These are phyloP conservation scores for Penicillium paradoxum DNA, from an alignment of 495 filamentous ascomycete species.

Conservation along the genomic window DNA sequence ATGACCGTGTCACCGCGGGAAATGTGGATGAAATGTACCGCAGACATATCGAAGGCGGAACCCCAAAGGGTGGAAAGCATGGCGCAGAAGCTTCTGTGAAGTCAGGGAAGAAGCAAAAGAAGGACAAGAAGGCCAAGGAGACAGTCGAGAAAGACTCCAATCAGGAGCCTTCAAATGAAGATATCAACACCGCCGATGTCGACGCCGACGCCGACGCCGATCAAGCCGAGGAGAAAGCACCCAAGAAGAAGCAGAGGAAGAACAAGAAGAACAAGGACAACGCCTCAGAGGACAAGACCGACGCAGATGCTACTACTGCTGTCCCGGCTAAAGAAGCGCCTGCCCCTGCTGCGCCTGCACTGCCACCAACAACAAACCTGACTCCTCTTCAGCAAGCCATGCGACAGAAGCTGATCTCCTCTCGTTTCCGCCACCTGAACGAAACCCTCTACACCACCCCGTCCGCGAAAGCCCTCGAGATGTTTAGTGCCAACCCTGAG, in stretches of 20 bases:
- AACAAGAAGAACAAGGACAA: constrained; percentile 33
- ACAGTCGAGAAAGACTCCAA: constrained; percentile 14
- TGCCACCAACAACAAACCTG: constrained; percentile 49
- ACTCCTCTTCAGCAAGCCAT: constrained; percentile 91
- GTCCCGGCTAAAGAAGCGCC: constrained; percentile 19
- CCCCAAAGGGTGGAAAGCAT: constrained; percentile 17
- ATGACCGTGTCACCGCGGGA: constrained; percentile 55
- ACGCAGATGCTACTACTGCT: constrained; percentile 9
- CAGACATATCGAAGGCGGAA: constrained; percentile 63
- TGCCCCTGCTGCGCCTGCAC: constrained; percentile 26
- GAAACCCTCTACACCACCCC: constrained; percentile 91
- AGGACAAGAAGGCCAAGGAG: constrained; percentile 22
- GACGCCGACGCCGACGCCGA: constrained; percentile 22
- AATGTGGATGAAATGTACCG: constrained; percentile 78
- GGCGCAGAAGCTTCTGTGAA: constrained; percentile 15
- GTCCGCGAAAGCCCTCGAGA: constrained; percentile 67
- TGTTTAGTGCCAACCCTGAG: constrained; percentile 77
- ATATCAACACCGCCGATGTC: constrained; percentile 20
- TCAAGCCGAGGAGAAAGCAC: constrained; percentile 16
- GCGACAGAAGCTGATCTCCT: constrained; percentile 86
- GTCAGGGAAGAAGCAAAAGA: constrained; percentile 45
- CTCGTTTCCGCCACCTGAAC: constrained; percentile 96
- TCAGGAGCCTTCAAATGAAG: constrained; percentile 21
- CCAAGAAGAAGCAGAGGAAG: constrained; percentile 34
- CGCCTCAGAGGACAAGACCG: constrained; percentile 11